A percentile compares a stretch with the other conserved stretches of the same genome.
phyloP scores from a whole-genome alignment of 2,329 filamentous ascomycete species.

The Monosporascus sp. region DNA sequence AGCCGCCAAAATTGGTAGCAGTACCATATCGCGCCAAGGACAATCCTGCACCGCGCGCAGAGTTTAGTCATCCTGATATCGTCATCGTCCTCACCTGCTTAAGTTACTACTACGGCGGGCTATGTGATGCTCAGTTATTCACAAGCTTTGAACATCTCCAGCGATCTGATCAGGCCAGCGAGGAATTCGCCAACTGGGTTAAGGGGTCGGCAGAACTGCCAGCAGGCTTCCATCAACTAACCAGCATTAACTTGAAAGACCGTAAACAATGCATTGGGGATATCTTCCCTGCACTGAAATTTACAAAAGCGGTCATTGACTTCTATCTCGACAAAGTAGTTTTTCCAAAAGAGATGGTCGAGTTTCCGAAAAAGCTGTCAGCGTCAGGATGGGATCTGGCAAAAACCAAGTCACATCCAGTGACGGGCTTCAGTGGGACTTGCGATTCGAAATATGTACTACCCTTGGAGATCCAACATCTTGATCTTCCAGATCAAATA shows the following conservation, averaged over 20 bases:
- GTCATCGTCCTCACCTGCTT: conserved; percentile 51
- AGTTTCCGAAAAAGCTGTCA: conserved; percentile 59
- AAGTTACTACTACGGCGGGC: conserved; percentile 52
- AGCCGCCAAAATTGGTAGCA: conserved; percentile 40
- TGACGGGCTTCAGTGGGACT: conserved; percentile 66
- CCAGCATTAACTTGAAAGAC: conserved; percentile 56
- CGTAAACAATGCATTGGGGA: conserved; percentile 35
- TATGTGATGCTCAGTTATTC: conserved; percentile 45
- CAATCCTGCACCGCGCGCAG: conserved; percentile 46
- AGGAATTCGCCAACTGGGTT: conserved; percentile 49
- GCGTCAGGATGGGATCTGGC: conserved; percentile 65
- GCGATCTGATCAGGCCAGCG: conserved; percentile 44
- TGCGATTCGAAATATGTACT: conserved; percentile 57
- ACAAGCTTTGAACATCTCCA: conserved; percentile 41
- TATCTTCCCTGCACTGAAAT: conserved; percentile 49
- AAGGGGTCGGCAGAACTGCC: conserved; percentile 29
- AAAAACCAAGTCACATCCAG: conserved; percentile 38
- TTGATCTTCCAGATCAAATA: conserved; percentile 46
- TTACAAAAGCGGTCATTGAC: conserved; percentile 51
- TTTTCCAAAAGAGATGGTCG: conserved; percentile 56
- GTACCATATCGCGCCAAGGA: conserved; percentile 60
- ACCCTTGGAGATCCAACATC: conserved; percentile 50
- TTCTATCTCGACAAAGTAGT: conserved; percentile 56
- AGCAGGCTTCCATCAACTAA: conserved; percentile 32
- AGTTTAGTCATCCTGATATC: conserved; percentile 59